Conservation (phyloP, 345 rosid genomes). For the Odontarrhena argentea region DNA sequence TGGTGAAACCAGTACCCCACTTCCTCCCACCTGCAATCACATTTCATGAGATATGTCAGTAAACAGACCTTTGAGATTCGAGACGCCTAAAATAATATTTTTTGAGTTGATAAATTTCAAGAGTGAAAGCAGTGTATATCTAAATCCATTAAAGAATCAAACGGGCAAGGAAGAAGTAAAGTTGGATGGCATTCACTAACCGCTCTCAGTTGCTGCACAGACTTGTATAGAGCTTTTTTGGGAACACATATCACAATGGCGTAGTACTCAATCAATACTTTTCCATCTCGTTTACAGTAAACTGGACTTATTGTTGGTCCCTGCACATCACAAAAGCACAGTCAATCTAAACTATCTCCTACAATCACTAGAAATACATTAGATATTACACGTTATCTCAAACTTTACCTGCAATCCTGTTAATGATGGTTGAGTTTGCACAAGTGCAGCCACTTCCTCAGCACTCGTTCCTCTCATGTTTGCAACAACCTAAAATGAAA, state of each 20-base stretch:
- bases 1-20: conserved; percentile 86
- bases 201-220: conserved; percentile 84
- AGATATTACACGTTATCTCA: conserved; percentile 16
- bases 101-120: not conserved
- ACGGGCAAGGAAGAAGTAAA: not conserved
- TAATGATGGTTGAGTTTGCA: conserved; percentile 74
- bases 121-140: conserved; percentile 6
- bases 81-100: conserved; percentile 1
- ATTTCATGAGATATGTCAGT: conserved; percentile 26
- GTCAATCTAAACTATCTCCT: not conserved
- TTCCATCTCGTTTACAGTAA: conserved; percentile 65
- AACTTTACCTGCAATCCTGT: conserved; percentile 83
- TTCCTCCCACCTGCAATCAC: conserved; percentile 77
- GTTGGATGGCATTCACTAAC: conserved; percentile 48
- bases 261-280: conserved; percentile 57
- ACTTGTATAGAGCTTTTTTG: conserved; percentile 68
- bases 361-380: conserved; percentile 13
- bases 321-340: conserved; percentile 46
- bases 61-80: not conserved
- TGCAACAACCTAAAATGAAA: conserved; percentile 68
- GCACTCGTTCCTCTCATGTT: conserved; percentile 90
- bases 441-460: conserved; percentile 78
- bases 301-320: conserved; percentile 93
- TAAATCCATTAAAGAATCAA: not conserved
- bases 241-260: conserved; percentile 89